Evolutionary conservation across 352 stramenopile species (phyloP), one percentile per base, ranked within the genome.

Genomic region (Bremia lactucae): DNA sequence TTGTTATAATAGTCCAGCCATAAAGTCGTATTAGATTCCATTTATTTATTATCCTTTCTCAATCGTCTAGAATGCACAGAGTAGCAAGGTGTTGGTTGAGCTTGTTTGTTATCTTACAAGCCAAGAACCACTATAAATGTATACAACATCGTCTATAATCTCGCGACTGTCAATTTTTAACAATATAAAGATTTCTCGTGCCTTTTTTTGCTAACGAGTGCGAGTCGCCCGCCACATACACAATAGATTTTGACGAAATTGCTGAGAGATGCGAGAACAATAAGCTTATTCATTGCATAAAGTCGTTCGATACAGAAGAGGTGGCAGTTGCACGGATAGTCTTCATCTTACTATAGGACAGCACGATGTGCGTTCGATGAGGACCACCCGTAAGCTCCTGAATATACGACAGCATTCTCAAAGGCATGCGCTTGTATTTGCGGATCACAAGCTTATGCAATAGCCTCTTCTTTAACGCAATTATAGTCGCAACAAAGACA

Each of bases 141-240:
- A n/a, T n/a, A n/a, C n/a, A n/a, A n/a, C n/a, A n/a, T n/a, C n/a
- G n/a, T n/a, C n/a, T n/a, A n/a, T n/a, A n/a, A n/a, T n/a, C n/a
- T n/a, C n/a, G 24, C 6, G 6, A 11, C 6, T 29, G 24, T 11
- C 24, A 29, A n/a, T n/a, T n/a, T n/a, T n/a, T n/a, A n/a, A n/a
- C n/a, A n/a, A n/a, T n/a, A n/a, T n/a, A n/a, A n/a, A n/a, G n/a
- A n/a, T n/a, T n/a, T n/a, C n/a, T n/a, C n/a, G n/a, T n/a, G n/a
- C n/a, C n/a, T n/a, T n/a, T n/a, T n/a, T n/a, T n/a, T n/a, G 87
- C 77, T 8, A 97, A 50, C 0, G 83, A 89, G 60, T 97, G 91
- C 1, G 84, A 96, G 59, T 98, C 93, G 0, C 93, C 93, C 93
- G 0, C 93, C 93, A 40, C 90, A 87, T 6, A 97, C 66, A 43